Base-by-base conservation (phyloP, 352 stramenopile genomes). In the Globisporangium recalcitrans region DNA sequence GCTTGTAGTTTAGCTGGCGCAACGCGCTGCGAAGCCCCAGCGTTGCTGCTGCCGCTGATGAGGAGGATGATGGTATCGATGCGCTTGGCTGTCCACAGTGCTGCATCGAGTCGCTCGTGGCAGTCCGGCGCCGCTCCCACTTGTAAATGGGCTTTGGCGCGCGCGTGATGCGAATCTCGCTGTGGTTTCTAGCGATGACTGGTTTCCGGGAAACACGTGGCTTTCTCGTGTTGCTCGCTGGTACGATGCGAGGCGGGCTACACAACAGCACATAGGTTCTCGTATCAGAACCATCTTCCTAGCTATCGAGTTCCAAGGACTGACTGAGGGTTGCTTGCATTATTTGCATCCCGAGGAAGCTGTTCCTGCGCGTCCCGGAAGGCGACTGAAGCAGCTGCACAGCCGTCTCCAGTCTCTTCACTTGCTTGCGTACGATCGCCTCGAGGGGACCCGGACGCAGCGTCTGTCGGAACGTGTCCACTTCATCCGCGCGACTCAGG, bases 101-200 rank as follows among this genome's bases (percentile, higher is more conserved):
- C 38, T 60, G 54, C 19, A 32, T 31, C 10, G 54, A 27, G 48
- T 53, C 24, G 34, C 34, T 40, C 34, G 19, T 40, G 16, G 11
- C 13, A 1, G 63, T 66, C 16, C 58, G 67, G 16, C 75, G 68
- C 40, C 74, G 78, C 44, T 87, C 78, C 78, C 78, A 87, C 29
- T 72, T 72, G 47, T 87, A 87, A 16, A 85, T 75, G 1, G 78
- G 76, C 52, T 87, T 87, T 26, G 69, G 65, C 1, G 69, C 38
- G 21, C 70, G 73, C 27, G 61, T 72, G 16, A 68, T 62, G 8
- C 67, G 60, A 16, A 74, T 59, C 51, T 83, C 71, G 27, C 78
- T 85, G 52, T 67, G 74, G 32, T 53, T 65, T 61, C 36, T 60
- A 31, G 19, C 66, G 46, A 59, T 63, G 52, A 42, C 57, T 70